Evolutionary conservation across 768 basidiomycete species (phyloP).

Genomic region (Naganishia friedmannii): DNA sequence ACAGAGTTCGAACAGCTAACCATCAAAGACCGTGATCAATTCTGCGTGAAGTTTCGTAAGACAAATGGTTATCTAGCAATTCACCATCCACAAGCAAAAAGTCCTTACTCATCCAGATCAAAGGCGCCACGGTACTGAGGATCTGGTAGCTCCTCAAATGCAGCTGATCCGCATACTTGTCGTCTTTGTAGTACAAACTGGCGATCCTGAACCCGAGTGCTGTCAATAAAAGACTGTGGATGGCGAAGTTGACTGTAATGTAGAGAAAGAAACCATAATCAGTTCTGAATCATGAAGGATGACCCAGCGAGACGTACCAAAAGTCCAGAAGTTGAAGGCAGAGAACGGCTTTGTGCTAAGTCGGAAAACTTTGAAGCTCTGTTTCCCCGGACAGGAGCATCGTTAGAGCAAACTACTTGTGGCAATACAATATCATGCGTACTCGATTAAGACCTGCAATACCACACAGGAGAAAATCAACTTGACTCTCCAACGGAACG

Average conservation of each 20-base stretch:
- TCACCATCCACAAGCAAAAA: not conserved
- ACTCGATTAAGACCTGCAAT: constrained; percentile 25
- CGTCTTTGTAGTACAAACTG: constrained; percentile 57
- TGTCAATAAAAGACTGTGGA: constrained; percentile 67
- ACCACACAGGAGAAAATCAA: not conserved
- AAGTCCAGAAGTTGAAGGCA: constrained; percentile 70
- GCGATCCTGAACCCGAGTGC: constrained; percentile 72
- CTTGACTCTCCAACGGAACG: too few species aligned
- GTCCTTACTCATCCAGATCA: constrained; percentile 64
- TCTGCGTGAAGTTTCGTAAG: constrained; percentile 15
- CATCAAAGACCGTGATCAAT: constrained; percentile 48
- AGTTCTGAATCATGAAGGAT: too few species aligned
- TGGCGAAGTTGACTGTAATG: constrained; percentile 62
- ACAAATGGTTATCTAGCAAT: not conserved
- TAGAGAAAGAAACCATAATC: constrained; percentile 33
- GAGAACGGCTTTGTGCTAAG: constrained; percentile 64
- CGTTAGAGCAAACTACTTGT: not conserved
- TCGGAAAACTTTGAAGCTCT: constrained; percentile 52
- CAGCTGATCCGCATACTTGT: constrained; percentile 48
- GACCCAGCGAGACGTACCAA: constrained; percentile 33
- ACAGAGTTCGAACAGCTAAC: too few species aligned
- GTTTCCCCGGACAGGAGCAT: too few species aligned
- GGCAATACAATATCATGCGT: not conserved
- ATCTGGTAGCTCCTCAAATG: constrained; percentile 76
- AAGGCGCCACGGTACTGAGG: constrained; percentile 78